Conservation (phyloP, 192 early-diverging fungal genomes). For the Coemansia sp. region DNA sequence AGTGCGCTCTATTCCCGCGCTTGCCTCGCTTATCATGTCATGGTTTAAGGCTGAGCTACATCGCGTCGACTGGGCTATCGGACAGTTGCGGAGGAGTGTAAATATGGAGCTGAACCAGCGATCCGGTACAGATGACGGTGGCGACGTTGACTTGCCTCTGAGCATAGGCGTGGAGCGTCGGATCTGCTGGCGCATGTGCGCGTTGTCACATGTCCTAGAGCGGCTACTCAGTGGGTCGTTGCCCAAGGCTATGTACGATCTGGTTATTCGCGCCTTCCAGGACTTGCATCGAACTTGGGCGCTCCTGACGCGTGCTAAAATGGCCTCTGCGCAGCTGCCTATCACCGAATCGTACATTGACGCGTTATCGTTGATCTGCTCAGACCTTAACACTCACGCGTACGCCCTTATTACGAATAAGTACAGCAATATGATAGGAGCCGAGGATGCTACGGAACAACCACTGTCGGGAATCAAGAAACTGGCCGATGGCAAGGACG, state of each 20-base stretch:
- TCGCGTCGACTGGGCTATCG: constrained; percentile 28
- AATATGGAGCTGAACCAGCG: constrained; percentile 10
- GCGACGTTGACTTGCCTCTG: constrained; percentile 13
- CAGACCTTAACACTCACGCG: constrained; percentile 26
- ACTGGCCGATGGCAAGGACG: neutral
- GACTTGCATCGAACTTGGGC: constrained; percentile 35
- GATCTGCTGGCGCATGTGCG: constrained; percentile 24
- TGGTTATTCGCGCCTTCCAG: constrained; percentile 25
- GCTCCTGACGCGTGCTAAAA: constrained; percentile 31
- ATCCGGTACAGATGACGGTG: neutral
- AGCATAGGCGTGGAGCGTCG: constrained; percentile 40
- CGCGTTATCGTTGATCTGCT: constrained; percentile 28
- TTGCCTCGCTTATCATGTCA: constrained; percentile 8
- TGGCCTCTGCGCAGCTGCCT: constrained; percentile 15
- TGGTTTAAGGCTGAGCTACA: constrained; percentile 43
- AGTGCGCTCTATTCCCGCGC: constrained; percentile 25
- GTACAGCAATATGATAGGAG: constrained; percentile 21
- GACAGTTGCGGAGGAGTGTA: constrained; percentile 27
- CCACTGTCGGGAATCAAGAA: neutral
- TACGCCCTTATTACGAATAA: constrained; percentile 26
- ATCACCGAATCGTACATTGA: constrained; percentile 46
- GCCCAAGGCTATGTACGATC: constrained; percentile 19
- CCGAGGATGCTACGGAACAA: neutral
- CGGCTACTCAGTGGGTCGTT: constrained; percentile 21
- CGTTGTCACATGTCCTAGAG: constrained; percentile 27